These are phyloP conservation scores for Fusarium torulosum DNA, from an alignment of 2,329 filamentous ascomycete species.

Conservation along the genomic window DNA sequence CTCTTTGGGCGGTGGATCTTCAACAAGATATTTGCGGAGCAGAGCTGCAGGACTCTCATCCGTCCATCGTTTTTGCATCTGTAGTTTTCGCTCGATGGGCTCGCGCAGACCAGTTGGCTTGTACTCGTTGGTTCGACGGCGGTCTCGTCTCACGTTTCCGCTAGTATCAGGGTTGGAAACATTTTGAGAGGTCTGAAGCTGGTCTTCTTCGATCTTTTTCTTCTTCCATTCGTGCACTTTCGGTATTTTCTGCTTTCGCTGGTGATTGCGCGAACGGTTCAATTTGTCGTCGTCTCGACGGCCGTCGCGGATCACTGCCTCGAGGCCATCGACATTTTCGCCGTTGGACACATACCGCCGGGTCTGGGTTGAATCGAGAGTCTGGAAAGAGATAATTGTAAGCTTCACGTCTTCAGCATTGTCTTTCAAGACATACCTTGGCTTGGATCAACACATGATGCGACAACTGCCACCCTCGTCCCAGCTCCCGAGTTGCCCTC, in stretches of 20 bases:
- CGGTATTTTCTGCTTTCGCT: conserved; percentile 14
- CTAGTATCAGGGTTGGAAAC: background rate
- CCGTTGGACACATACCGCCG: conserved; percentile 22
- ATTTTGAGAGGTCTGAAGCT: background rate
- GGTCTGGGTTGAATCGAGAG: background rate
- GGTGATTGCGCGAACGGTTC: background rate
- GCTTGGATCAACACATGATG: conserved; percentile 38
- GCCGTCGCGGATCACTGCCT: conserved; percentile 17
- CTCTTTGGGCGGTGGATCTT: conserved; percentile 8
- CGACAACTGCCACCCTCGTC: conserved; percentile 47
- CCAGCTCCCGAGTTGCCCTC: conserved; percentile 51
- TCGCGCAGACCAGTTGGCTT: background rate
- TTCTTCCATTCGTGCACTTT: background rate
- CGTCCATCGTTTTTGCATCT: conserved; percentile 40
- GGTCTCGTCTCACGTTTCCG: background rate
- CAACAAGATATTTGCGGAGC: conserved; percentile 41
- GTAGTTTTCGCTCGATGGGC: conserved; percentile 38
- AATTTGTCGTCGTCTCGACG: conserved; percentile 2
- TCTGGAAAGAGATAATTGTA: conserved; percentile 30
- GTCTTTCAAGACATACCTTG: conserved; percentile 40
- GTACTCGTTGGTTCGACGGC: background rate
- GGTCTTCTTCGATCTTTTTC: background rate
- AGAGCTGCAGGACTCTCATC: conserved; percentile 45
- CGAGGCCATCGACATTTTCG: conserved; percentile 20
- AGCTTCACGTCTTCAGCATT: conserved; percentile 10